Percentiles rank a stretch among this genome's conserved stretches.
phyloP scores from a whole-genome alignment of 1,284 basidiomycete species.

The Boletellus deceptivus region DNA sequence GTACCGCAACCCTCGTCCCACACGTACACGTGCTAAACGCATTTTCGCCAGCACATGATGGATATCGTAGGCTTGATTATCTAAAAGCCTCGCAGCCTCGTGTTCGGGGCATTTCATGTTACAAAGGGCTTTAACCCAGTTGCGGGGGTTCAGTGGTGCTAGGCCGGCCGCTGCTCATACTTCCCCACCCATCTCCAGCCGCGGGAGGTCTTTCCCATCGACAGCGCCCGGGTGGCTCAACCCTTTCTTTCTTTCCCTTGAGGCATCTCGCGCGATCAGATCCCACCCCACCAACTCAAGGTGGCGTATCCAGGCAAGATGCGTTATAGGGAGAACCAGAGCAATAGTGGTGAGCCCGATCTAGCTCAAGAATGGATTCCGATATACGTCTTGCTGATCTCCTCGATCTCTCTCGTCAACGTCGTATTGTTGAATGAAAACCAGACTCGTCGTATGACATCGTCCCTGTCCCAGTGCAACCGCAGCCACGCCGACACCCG shows the following conservation, averaged over 20 bases:
- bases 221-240: neutral
- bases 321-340: constrained; percentile 20
- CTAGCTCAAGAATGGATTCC: neutral
- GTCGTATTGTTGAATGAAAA: neutral
- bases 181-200: neutral
- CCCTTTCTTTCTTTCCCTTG: neutral
- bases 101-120: constrained; percentile 19
- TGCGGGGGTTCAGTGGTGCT: neutral
- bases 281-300: neutral
- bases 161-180: neutral
- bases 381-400: constrained; percentile 11
- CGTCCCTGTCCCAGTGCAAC: constrained; percentile 18
- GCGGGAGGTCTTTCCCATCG: neutral
- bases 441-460: constrained; percentile 35
- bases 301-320: constrained; percentile 7
- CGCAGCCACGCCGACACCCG: constrained; percentile 20
- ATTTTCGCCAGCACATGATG: constrained; percentile 21
- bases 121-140: constrained; percentile 16
- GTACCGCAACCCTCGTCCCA: constrained; percentile 5
- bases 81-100: constrained; percentile 27
- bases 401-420: constrained; percentile 18
- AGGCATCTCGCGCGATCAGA: neutral
- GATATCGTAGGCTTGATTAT: constrained; percentile 19
- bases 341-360: constrained; percentile 24
- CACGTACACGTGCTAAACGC: constrained; percentile 25